Conservation (phyloP, 768 basidiomycete species). For the Tubosaeta brunneosetosa region DNA sequence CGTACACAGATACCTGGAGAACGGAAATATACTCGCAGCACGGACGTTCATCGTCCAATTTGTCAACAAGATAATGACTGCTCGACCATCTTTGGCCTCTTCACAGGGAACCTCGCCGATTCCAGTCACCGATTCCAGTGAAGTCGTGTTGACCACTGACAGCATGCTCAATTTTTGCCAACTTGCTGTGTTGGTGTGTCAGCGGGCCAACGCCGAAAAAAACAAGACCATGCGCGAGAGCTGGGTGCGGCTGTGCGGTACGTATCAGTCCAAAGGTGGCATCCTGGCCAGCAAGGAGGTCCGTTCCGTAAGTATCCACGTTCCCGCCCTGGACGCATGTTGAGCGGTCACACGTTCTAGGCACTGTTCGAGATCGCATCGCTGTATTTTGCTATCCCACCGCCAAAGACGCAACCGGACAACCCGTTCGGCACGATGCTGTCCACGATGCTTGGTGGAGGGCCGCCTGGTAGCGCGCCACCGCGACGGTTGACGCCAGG, state of each 20-base stretch:
- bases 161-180: conserved; percentile 84
- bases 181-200: conserved; percentile 82
- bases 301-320: conserved; percentile 49
- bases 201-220: conserved; percentile 76
- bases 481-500: conserved; percentile 28
- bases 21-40: conserved; percentile 89
- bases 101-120: conserved; percentile 42
- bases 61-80: conserved; percentile 54
- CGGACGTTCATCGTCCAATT: conserved; percentile 88
- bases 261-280: conserved; percentile 73
- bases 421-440: conserved; percentile 90
- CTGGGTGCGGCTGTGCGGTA: conserved; percentile 82
- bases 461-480: conserved; percentile 31
- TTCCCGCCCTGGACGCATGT: background rate
- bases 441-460: conserved; percentile 83
- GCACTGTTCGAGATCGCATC: conserved; percentile 62
- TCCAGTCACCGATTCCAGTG: conserved; percentile 42
- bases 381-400: conserved; percentile 85
- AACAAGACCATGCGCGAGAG: conserved; percentile 72
- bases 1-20: conserved; percentile 60
- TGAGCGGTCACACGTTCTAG: conserved; percentile 36
- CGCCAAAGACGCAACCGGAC: conserved; percentile 60
- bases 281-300: conserved; percentile 57
- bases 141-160: conserved; percentile 73
- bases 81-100: conserved; percentile 39